Base-by-base conservation (phyloP, 495 filamentous ascomycete genomes). In the Extremus antarcticus region DNA sequence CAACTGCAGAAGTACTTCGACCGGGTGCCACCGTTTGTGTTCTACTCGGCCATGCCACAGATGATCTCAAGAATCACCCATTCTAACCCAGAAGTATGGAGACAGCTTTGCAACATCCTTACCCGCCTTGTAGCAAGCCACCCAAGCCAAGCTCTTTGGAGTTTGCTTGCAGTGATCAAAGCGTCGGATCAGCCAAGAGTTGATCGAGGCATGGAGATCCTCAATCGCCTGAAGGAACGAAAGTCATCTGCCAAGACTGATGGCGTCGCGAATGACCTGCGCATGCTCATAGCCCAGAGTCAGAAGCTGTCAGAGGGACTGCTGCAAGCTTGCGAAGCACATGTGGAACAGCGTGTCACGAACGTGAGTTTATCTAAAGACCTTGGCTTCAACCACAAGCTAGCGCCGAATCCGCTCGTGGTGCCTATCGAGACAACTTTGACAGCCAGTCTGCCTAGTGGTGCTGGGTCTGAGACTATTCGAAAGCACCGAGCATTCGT, bases 141-240 rank as follows among this genome's bases (percentile, higher is more conserved):
- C 65, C 91, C 92, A 2, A 85, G 87, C 62, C 92, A 97, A 69
- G 85, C 90, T n/a, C 68, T 97, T 46, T 99, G 92, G 94, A 87
- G 82, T 56, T 71, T 97, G 13, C 78, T 96, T 50, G 87, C 91
- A 4, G 83, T 95, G 19, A 83, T 86, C 61, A 79, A 80, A 41
- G 74, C 79, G 1, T 73, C 64, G 19, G 64, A 73, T 40, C 52
- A 56, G 10, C 78, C 83, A 23, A 71, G 84, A 19, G 73, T 71
- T 20, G 62, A 58, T 19, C 73, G 83, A 20, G 84, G 80, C 0
- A 61, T 63, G 3, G 68, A 70, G 35, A 72, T 85, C 16, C 58
- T 84, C 7, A 64, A 70, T 22, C 64, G 68, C 22, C 62, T 80
- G 66, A 77, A 78, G 38, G 65, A 61, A 19, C 25, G 41, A 2